Conservation (phyloP, 2,329 filamentous ascomycete genomes). For the Epichloe uncinata region DNA sequence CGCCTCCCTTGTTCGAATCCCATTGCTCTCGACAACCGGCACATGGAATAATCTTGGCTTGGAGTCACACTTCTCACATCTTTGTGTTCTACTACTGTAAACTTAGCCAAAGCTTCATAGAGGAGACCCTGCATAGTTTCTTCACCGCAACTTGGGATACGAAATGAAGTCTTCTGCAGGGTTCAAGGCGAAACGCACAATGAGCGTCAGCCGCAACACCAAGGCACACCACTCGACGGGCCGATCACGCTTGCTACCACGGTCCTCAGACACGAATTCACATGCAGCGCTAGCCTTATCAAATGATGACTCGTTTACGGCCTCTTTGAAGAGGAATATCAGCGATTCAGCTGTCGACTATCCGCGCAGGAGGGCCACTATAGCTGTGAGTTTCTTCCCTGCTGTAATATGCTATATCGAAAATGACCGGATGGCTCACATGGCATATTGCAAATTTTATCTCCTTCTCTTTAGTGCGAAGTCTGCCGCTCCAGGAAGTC, state of each 20-base stretch:
- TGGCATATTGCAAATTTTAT: too few relatives aligned
- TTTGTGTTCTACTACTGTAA: too few relatives aligned
- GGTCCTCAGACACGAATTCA: conserved; percentile 35
- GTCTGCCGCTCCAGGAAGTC: too few relatives aligned
- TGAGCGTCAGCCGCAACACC: conserved; percentile 36
- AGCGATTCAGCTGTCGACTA: conserved; percentile 50
- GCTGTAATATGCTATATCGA: too few relatives aligned
- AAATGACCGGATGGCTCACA: too few relatives aligned
- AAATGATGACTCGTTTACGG: conserved; percentile 39
- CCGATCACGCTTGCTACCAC: conserved; percentile 41
- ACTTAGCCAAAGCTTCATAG: too few relatives aligned
- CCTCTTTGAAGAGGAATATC: conserved; percentile 48
- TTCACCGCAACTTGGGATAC: background rate
- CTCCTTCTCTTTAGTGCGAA: too few relatives aligned
- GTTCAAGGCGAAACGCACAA: conserved; percentile 32
- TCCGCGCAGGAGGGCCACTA: conserved; percentile 49
- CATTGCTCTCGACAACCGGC: background rate
- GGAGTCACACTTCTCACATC: too few relatives aligned
- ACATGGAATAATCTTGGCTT: background rate
- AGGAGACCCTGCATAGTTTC: background rate
- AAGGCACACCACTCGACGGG: conserved; percentile 36
- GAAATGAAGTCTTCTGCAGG: conserved; percentile 35
- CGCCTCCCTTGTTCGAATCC: too few relatives aligned
- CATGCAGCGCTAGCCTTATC: conserved; percentile 33
- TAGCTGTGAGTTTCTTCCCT: conserved; percentile 39